These are phyloP conservation scores for Hypoxylon sp. DNA, from an alignment of 2,329 filamentous ascomycete species.

Conservation along the genomic window DNA sequence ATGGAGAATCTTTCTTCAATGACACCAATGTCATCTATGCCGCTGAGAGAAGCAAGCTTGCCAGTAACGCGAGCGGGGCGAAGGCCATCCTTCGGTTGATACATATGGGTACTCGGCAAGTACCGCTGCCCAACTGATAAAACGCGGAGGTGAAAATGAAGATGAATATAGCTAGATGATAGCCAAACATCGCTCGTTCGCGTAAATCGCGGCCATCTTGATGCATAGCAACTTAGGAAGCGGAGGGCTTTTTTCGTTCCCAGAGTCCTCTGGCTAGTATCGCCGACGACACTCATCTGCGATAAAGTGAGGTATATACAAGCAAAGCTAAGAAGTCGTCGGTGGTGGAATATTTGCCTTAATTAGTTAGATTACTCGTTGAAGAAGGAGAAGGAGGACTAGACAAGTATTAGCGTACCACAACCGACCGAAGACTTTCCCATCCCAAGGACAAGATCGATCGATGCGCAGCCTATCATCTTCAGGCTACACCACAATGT, in stretches of 20 bases:
- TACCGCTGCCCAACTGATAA: conserved; percentile 31
- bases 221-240: conserved; percentile 34
- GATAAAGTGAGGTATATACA: conserved; percentile 36
- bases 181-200: conserved; percentile 37
- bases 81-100: conserved; percentile 23
- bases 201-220: conserved; percentile 36
- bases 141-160: conserved; percentile 40
- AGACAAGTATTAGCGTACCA: conserved; percentile 14
- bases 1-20: conserved; percentile 37
- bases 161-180: conserved; percentile 34
- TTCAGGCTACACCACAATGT: conserved; percentile 15
- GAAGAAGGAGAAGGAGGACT: not conserved
- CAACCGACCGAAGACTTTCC: conserved; percentile 34
- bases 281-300: conserved; percentile 32
- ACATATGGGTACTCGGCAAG: conserved; percentile 4
- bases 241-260: conserved; percentile 32
- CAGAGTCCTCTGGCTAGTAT: conserved; percentile 28
- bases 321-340: conserved; percentile 35
- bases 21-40: conserved; percentile 29
- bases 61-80: conserved; percentile 35
- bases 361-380: conserved; percentile 9
- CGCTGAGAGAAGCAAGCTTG: conserved; percentile 29
- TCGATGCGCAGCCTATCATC: conserved; percentile 32
- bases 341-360: conserved; percentile 37
- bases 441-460: conserved; percentile 35